Evolutionary conservation across 2,329 filamentous ascomycete genomes (phyloP).

Genomic region (Colletotrichum liaoningense): DNA sequence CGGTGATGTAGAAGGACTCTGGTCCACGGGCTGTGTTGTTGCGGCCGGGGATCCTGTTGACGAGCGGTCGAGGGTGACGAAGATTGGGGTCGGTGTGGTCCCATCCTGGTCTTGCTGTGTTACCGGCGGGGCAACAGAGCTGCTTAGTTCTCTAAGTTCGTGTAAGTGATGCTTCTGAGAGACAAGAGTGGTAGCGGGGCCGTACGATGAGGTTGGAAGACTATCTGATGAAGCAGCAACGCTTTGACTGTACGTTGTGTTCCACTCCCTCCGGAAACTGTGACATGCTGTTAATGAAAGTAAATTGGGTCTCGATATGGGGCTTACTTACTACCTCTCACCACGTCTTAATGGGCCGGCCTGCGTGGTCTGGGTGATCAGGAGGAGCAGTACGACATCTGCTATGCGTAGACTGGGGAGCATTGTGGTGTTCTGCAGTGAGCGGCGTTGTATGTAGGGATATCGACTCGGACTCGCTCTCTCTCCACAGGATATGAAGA

Average conservation of each 20-base stretch:
- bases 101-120: slow-evolving; percentile 26
- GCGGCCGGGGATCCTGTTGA: background rate
- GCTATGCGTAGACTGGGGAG: slow-evolving; percentile 16
- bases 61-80: slow-evolving; percentile 27
- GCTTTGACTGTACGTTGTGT: slow-evolving; percentile 8
- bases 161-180: background rate
- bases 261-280: slow-evolving; percentile 21
- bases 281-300: background rate
- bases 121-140: background rate
- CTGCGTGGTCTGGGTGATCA: slow-evolving; percentile 35
- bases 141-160: background rate
- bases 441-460: background rate
- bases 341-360: slow-evolving; percentile 36
- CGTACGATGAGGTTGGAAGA: slow-evolving; percentile 8
- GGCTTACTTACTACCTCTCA: slow-evolving; percentile 22
- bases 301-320: background rate
- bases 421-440: background rate
- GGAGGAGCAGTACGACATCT: slow-evolving; percentile 29
- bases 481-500: slow-evolving; percentile 1
- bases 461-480: background rate
- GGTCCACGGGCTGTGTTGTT: background rate
- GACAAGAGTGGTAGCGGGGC: background rate
- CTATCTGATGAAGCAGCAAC: background rate
- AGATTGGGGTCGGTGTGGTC: slow-evolving; percentile 34
- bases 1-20: background rate